Evolutionary conservation across 2,329 filamentous ascomycete genomes (phyloP), one percentile per base, ranked within the genome.

Genomic region (Trichocomaceae sp.): DNA sequence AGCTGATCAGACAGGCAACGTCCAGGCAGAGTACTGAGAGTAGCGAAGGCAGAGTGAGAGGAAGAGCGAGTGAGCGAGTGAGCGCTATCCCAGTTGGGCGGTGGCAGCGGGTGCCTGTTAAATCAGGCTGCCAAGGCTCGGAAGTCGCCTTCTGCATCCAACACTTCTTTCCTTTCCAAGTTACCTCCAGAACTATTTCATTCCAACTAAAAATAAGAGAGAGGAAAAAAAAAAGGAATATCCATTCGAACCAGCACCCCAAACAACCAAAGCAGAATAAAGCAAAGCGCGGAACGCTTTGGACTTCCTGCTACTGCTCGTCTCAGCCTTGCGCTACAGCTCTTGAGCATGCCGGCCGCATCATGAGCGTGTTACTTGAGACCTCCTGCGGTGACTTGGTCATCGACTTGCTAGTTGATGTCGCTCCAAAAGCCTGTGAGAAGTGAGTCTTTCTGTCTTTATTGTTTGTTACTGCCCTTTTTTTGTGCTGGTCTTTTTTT

Each of bases 321-420:
- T 47, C 29, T 41, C 19, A 13, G 33, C 50, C 39, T 52, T 46
- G 50, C 41, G 41, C 41, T 20, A 51, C 42, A 26, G 48, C 41
- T 45, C 41, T 23, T 7, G 50, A 52, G 50, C 17, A 52, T 37
- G 39, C 41, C 50, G 35, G 39, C 41, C 50, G 26, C 60, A 61
- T 54, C 51, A 97, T 97, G 92, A 96, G 90, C 59, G 92, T 96
- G 54, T 81, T 97, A 29, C 79, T 99, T 50, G 92, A 99, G 75
- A 96, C 93, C 33, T 96, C 87, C 56, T 83, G 86, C 1, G 92
- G 92, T 66, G 93, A 99, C 72, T 87, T 99, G 66, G 92, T 96
- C 61, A 90, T 97, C 65, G 92, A 99, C 70, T 80, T 99, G 22
- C 78, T 96, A 58, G 84, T 93, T 50, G 88, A 95, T 63, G 88